Percentiles rank a stretch among this genome's conserved stretches.
Evolutionary conservation across 306 rosid species (phyloP).

Genomic region (Neltuma alba): DNA sequence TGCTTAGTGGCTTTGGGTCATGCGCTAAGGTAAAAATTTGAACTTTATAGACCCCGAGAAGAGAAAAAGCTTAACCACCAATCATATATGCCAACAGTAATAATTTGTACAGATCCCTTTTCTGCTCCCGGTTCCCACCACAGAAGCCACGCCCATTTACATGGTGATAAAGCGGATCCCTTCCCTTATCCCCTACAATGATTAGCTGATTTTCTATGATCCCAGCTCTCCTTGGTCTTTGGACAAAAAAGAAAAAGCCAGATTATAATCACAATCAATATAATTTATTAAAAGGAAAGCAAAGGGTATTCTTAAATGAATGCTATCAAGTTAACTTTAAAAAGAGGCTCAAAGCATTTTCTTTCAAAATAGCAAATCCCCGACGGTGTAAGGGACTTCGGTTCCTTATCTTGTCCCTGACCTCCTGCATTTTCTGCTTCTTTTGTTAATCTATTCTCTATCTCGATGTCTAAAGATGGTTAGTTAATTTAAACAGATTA

Average conservation of each 20-base stretch:
- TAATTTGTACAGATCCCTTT: conserved; percentile 20
- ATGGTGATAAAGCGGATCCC: background rate
- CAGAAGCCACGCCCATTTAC: conserved; percentile 21
- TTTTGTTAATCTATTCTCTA: too few relatives aligned
- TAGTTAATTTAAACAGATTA: too few relatives aligned
- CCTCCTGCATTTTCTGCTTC: too few relatives aligned
- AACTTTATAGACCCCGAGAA: conserved; percentile 28
- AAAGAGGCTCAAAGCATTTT: too few relatives aligned
- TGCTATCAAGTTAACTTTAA: background rate
- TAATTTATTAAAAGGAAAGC: background rate
- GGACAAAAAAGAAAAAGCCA: background rate
- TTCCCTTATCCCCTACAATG: conserved; percentile 24
- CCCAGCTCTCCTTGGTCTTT: conserved; percentile 3
- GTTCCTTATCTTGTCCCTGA: too few relatives aligned
- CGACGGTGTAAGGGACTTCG: too few relatives aligned
- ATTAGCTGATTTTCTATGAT: conserved; percentile 23
- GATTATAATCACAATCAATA: background rate
- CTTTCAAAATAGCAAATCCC: too few relatives aligned
- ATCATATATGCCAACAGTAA: background rate
- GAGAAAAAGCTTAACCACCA: background rate
- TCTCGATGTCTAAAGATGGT: too few relatives aligned
- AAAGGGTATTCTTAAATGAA: background rate
- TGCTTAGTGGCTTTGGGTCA: too few relatives aligned
- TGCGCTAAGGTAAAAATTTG: background rate
- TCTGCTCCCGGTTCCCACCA: conserved; percentile 34